A percentile compares a stretch with the other conserved stretches of the same genome.
Evolutionary conservation across 2,329 filamentous ascomycete genomes (phyloP).

Genomic region (Colletotrichum brevisporum): DNA sequence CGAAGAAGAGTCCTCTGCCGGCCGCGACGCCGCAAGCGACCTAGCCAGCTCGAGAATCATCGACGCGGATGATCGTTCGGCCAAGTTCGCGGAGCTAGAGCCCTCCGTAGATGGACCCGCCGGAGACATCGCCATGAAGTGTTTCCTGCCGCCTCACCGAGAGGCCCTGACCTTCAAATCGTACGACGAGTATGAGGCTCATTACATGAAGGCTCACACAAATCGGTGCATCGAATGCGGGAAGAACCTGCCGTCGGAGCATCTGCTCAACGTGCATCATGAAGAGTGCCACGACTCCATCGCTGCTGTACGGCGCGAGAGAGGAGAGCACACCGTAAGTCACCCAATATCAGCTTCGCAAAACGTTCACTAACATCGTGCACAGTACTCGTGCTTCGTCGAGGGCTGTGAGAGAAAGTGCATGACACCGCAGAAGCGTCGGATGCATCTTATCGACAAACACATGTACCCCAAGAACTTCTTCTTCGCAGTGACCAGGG

Average conservation of each 20-base stretch:
- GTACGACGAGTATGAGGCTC: conserved; percentile 87
- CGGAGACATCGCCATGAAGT: conserved; percentile 74
- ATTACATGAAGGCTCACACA: conserved; percentile 85
- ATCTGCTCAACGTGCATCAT: conserved; percentile 87
- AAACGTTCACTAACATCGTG: conserved; percentile 37
- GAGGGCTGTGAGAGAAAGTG: conserved; percentile 90
- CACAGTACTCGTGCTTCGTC: conserved; percentile 88
- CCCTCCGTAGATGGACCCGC: conserved; percentile 50
- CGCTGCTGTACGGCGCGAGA: conserved; percentile 77
- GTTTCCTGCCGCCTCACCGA: conserved; percentile 84
- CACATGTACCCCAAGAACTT: conserved; percentile 92
- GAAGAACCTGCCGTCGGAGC: conserved; percentile 88
- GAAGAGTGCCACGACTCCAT: conserved; percentile 93
- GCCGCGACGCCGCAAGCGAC: conserved; percentile 43
- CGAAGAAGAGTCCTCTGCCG: conserved; percentile 60
- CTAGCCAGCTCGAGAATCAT: conserved; percentile 29
- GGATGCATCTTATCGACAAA: conserved; percentile 93
- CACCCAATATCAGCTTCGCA: not conserved
- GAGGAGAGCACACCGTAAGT: conserved; percentile 87
- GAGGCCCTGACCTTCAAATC: conserved; percentile 78
- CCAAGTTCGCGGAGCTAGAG: conserved; percentile 75
- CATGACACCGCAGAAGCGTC: conserved; percentile 84
- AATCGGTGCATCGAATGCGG: conserved; percentile 89
- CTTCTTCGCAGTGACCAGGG: conserved; percentile 88
- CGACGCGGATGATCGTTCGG: conserved; percentile 46